Conservation (phyloP, 176 grass and related monocot species). For the Carex cristatella region DNA sequence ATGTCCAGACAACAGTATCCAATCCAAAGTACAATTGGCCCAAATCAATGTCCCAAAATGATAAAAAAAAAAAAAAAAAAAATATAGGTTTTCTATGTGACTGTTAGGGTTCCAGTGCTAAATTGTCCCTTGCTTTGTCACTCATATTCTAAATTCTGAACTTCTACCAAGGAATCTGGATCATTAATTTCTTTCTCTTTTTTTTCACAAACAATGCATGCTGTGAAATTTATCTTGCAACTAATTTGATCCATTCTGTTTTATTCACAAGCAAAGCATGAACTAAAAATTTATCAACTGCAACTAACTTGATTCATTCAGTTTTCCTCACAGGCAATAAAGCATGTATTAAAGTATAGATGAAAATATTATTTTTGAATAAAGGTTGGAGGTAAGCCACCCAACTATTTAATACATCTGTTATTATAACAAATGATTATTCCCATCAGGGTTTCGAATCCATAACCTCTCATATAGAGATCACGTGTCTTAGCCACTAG, state of each 20-base stretch:
- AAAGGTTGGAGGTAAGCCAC: no score
- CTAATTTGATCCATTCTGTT: background rate
- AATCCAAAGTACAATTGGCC: background rate
- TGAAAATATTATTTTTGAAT: background rate
- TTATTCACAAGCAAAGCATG: background rate
- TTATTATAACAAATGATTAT: no score
- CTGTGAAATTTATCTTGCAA: background rate
- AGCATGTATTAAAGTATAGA: background rate
- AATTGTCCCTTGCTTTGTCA: background rate
- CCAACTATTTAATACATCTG: no score
- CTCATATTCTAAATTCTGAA: background rate
- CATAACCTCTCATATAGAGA: no score
- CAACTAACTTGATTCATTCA: background rate
- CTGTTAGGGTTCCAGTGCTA: no score
- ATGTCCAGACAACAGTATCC: background rate
- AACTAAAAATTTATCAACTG: background rate
- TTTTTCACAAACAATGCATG: background rate
- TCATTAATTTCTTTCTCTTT: background rate
- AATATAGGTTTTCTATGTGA: background rate
- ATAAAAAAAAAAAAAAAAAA: background rate
- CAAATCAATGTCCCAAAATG: background rate
- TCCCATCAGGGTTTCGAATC: no score
- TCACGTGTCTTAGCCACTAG: no score
- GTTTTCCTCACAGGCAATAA: background rate
- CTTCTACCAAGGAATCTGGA: background rate